Conservation (phyloP, 2,329 filamentous ascomycete genomes). For the Pestalotiopsis sp. region DNA sequence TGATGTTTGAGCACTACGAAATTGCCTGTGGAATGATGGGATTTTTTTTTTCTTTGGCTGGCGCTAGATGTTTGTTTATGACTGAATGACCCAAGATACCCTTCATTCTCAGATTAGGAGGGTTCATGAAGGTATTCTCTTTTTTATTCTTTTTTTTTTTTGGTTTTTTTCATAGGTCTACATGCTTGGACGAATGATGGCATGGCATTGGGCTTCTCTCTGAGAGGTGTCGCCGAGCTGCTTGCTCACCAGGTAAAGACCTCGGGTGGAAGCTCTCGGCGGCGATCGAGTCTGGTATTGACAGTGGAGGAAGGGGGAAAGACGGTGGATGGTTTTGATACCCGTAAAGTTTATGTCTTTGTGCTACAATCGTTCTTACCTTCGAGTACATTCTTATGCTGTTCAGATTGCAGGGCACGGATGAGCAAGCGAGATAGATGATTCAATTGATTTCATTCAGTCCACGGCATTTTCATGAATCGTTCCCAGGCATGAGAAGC, state of each 20-base stretch:
- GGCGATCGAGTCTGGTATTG: not conserved
- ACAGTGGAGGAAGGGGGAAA: not conserved
- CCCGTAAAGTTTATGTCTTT: not conserved
- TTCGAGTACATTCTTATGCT: not conserved
- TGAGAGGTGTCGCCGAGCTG: not conserved
- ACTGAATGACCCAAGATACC: conserved; percentile 34
- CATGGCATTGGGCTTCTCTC: not conserved
- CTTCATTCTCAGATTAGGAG: conserved; percentile 32
- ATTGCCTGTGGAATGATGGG: not conserved
- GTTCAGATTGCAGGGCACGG: not conserved
- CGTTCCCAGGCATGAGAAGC: too few relatives aligned
- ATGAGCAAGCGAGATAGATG: not conserved
- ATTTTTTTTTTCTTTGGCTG: too few relatives aligned
- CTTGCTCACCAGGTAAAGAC: not conserved
- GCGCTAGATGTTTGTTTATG: conserved; percentile 23
- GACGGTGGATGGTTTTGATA: not conserved
- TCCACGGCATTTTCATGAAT: too few relatives aligned
- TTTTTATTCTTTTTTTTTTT: too few relatives aligned
- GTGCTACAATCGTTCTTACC: not conserved
- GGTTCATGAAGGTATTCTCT: conserved; percentile 13
- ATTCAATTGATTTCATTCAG: not conserved
- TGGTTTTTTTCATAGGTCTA: too few relatives aligned
- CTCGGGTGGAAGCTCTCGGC: not conserved
- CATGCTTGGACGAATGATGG: too few relatives aligned
- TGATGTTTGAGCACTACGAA: not conserved